Evolutionary conservation across 495 filamentous ascomycete genomes (phyloP).

Genomic region (Chaetomium cochliodes): DNA sequence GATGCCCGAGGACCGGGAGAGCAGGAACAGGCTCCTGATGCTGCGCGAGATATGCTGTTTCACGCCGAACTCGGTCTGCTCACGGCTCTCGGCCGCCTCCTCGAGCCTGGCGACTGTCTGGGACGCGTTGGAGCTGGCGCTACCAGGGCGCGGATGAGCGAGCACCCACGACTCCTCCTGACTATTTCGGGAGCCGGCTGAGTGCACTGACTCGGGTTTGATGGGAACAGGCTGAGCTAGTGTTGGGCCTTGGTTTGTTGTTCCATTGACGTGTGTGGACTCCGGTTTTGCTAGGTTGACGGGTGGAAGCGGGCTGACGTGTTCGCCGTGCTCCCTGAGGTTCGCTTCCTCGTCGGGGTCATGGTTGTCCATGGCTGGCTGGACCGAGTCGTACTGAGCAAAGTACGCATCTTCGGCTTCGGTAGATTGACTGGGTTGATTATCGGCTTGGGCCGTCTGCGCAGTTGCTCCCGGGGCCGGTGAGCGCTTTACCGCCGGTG

Average conservation of each 20-base stretch:
- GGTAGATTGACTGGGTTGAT: constrained; percentile 41
- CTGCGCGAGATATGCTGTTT: constrained; percentile 86
- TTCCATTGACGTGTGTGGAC: constrained; percentile 20
- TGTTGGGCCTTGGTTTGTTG: not conserved
- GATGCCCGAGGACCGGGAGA: constrained; percentile 78
- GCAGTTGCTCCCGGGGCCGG: constrained; percentile 50
- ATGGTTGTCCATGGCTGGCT: constrained; percentile 86
- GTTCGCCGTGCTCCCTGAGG: constrained; percentile 57
- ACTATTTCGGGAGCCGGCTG: constrained; percentile 32
- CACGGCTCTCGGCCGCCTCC: constrained; percentile 60
- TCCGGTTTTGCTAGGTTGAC: constrained; percentile 36
- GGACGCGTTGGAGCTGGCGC: constrained; percentile 51
- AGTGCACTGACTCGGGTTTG: constrained; percentile 37
- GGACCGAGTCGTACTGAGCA: constrained; percentile 81
- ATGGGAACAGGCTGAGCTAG: constrained; percentile 9
- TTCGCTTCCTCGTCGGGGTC: constrained; percentile 69
- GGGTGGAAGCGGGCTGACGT: constrained; percentile 37
- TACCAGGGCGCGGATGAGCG: constrained; percentile 50
- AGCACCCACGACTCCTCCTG: constrained; percentile 33
- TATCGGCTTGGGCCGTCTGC: constrained; percentile 6
- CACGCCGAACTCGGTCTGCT: constrained; percentile 72
- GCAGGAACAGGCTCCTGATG: constrained; percentile 81
- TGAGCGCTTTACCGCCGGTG: constrained; percentile 65
- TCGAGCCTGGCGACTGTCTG: constrained; percentile 65
- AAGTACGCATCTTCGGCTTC: constrained; percentile 82